phyloP scores from a whole-genome alignment of 1,284 basidiomycete species.

The Meripilus lineatus region DNA sequence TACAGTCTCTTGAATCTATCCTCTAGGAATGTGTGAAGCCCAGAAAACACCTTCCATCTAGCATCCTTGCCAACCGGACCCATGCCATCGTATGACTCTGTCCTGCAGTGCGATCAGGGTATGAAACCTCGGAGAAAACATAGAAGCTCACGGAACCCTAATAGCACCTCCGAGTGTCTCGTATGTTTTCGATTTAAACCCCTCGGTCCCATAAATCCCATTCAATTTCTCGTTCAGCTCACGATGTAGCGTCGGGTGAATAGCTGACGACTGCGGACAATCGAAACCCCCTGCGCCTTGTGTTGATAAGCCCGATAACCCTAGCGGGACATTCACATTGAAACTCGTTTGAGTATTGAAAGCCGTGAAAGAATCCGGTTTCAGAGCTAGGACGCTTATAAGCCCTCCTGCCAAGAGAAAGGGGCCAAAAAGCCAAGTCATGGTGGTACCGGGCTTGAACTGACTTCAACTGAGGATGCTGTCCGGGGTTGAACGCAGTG shows the following conservation, averaged over 20 bases:
- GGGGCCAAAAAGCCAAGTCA: no score
- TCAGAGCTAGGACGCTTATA: no score
- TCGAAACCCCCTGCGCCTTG: no score
- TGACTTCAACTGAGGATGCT: no score
- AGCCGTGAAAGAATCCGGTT: no score
- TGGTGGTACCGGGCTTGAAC: no score
- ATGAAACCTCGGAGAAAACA: neutral
- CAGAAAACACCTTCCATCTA: slow-evolving; percentile 38
- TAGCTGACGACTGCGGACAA: slow-evolving; percentile 44
- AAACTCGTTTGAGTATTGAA: no score
- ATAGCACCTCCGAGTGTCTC: slow-evolving; percentile 52
- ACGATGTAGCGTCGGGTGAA: slow-evolving; percentile 38
- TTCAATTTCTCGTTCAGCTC: slow-evolving; percentile 38
- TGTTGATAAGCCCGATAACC: no score
- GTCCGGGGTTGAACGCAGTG: no score
- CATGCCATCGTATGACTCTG: slow-evolving; percentile 39
- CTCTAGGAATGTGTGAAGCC: slow-evolving; percentile 36
- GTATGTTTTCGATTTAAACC: slow-evolving; percentile 42
- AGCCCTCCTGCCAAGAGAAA: no score
- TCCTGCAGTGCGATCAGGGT: slow-evolving; percentile 17
- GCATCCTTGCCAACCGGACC: slow-evolving; percentile 37
- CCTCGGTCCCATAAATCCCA: slow-evolving; percentile 34
- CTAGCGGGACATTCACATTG: no score
- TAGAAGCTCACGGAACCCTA: slow-evolving; percentile 31
- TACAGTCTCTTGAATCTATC: slow-evolving; percentile 40